Percentiles rank a stretch among this genome's conserved stretches.
Conservation (phyloP, 768 basidiomycete species). For the Lactarius vividus region DNA sequence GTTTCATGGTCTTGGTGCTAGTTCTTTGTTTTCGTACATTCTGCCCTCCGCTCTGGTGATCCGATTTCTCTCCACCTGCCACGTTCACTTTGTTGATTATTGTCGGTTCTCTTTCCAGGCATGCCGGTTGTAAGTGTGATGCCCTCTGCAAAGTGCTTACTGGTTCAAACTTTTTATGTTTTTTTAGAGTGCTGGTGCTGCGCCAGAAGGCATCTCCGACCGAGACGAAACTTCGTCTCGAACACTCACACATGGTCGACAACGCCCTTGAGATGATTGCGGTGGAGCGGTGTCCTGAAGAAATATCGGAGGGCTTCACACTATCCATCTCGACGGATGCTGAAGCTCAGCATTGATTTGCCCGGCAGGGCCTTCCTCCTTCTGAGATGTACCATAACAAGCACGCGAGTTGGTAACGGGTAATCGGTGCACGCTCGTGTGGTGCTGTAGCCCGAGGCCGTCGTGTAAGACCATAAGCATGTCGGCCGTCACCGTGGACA, state of each 20-base stretch:
- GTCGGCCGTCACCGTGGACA: background rate
- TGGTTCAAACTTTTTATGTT: background rate
- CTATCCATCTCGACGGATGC: background rate
- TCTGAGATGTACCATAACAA: background rate
- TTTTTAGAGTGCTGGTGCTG: constrained; percentile 25
- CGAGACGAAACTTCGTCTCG: constrained; percentile 13
- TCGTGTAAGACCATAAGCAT: background rate
- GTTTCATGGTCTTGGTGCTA: background rate
- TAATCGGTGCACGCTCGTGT: background rate
- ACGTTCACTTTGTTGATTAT: background rate
- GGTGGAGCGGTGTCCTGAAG: background rate
- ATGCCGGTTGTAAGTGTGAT: constrained; percentile 17
- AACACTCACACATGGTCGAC: constrained; percentile 12
- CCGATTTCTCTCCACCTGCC: background rate
- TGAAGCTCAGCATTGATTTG: background rate
- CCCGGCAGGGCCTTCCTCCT: background rate
- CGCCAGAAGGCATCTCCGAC: constrained; percentile 23
- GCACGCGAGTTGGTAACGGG: background rate
- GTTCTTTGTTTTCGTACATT: constrained; percentile 16
- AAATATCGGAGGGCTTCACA: background rate
- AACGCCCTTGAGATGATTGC: constrained; percentile 22
- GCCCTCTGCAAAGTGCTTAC: background rate
- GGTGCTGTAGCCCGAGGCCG: background rate
- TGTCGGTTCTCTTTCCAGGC: constrained; percentile 7
- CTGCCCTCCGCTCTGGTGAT: constrained; percentile 24